A percentile compares a stretch with the other conserved stretches of the same genome.
These are phyloP conservation scores for Hemileccinum rubropunctum DNA, from an alignment of 768 basidiomycete species.

Conservation along the genomic window DNA sequence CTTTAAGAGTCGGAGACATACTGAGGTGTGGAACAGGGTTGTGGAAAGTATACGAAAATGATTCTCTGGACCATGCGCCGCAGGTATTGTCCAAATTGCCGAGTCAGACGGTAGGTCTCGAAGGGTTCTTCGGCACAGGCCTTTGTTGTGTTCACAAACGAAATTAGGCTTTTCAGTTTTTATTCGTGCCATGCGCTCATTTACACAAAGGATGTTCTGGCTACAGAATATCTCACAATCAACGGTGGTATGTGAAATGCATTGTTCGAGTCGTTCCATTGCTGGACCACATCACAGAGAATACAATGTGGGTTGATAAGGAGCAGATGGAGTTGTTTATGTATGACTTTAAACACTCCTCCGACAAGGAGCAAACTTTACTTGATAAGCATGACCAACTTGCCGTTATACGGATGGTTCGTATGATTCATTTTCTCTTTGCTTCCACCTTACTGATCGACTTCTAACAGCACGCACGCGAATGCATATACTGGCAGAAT, in stretches of 20 bases:
- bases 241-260: neutral
- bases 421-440: neutral
- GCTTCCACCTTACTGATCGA: neutral
- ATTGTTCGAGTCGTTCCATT: neutral
- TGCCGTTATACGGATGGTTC: neutral
- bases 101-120: neutral
- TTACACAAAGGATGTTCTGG: neutral
- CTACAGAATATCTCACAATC: neutral
- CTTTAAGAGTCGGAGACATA: too few relatives aligned
- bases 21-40: too few relatives aligned
- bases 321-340: slow-evolving; percentile 9
- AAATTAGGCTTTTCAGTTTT: neutral
- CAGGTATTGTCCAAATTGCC: slow-evolving; percentile 13
- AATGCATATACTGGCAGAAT: slow-evolving; percentile 6
- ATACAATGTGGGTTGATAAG: slow-evolving; percentile 1
- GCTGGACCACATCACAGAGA: neutral
- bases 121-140: neutral
- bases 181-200: neutral
- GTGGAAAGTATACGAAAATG: too few relatives aligned
- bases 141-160: neutral
- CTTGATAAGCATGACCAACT: neutral
- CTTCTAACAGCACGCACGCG: neutral
- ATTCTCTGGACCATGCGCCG: neutral
- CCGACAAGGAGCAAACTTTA: slow-evolving; percentile 3
- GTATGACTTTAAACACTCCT: slow-evolving; percentile 1